phyloP scores from a whole-genome alignment of 108 stramenopile species.

The Nannochloropsis granulata region DNA sequence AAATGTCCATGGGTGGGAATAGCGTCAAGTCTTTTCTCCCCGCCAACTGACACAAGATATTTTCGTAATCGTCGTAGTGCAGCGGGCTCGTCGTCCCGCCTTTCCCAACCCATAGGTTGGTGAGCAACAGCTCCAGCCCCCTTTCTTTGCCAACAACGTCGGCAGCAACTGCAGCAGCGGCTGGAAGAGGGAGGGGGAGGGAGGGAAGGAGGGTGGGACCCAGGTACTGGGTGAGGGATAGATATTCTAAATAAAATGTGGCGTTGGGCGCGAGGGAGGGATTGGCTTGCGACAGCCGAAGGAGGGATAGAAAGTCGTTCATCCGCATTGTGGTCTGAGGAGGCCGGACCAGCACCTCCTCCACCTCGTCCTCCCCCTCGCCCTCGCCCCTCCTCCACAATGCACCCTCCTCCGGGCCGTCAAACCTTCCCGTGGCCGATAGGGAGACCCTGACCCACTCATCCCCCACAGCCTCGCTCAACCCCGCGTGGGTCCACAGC shows the following conservation, averaged over 20 bases:
- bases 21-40: slow-evolving; percentile 30
- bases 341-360: slow-evolving; percentile 27
- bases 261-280: neutral
- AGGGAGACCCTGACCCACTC: neutral
- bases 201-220: slow-evolving; percentile 1
- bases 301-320: slow-evolving; percentile 7
- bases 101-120: slow-evolving; percentile 33
- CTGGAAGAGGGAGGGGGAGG: neutral
- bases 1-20: slow-evolving; percentile 27
- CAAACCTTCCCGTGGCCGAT: neutral
- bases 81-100: slow-evolving; percentile 3
- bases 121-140: slow-evolving; percentile 26
- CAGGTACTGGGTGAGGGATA: slow-evolving; percentile 14
- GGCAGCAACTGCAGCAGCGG: neutral
- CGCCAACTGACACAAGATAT: slow-evolving; percentile 26
- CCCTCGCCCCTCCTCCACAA: neutral
- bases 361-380: neutral
- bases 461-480: neutral
- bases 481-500: neutral
- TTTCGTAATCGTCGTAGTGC: slow-evolving; percentile 37
- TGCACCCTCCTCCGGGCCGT: slow-evolving; percentile 15
- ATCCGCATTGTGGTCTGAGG: slow-evolving; percentile 11
- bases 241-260: slow-evolving; percentile 13
- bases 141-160: slow-evolving; percentile 1
- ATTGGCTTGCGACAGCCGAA: neutral